These are phyloP conservation scores for Verticillium nubilum DNA, from an alignment of 2,329 filamentous ascomycete species.

Conservation along the genomic window DNA sequence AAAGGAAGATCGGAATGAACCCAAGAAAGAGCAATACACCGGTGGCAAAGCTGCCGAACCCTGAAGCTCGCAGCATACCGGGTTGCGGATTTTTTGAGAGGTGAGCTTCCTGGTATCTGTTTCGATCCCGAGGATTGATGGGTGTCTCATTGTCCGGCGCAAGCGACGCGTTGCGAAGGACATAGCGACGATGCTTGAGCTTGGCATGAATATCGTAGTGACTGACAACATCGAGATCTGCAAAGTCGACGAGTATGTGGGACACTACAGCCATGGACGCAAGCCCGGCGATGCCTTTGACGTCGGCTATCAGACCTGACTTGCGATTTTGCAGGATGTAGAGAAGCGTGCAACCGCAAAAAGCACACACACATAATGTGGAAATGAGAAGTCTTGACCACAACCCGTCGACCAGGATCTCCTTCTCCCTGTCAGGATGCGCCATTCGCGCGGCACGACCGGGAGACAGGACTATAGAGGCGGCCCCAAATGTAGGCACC, in stretches of 20 bases:
- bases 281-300: conserved; percentile 67
- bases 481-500: conserved; percentile 63
- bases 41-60: conserved; percentile 55
- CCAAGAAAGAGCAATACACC: conserved; percentile 50
- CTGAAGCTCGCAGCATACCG: conserved; percentile 57
- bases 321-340: conserved; percentile 56
- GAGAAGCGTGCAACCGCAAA: conserved; percentile 52
- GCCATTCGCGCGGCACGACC: conserved; percentile 36
- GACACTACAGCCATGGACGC: conserved; percentile 70
- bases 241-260: conserved; percentile 70
- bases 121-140: conserved; percentile 30
- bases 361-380: conserved; percentile 51
- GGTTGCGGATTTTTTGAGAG: conserved; percentile 60
- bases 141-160: conserved; percentile 55
- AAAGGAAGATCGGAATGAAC: conserved; percentile 58
- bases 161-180: conserved; percentile 64
- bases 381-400: conserved; percentile 59
- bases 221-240: conserved; percentile 62
- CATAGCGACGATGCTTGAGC: conserved; percentile 62
- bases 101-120: conserved; percentile 43
- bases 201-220: conserved; percentile 62
- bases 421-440: conserved; percentile 40
- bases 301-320: conserved; percentile 62
- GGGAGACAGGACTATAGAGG: conserved; percentile 53
- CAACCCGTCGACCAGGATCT: conserved; percentile 47